Conservation (phyloP, 495 filamentous ascomycete genomes). For the Xylaria grammica region DNA sequence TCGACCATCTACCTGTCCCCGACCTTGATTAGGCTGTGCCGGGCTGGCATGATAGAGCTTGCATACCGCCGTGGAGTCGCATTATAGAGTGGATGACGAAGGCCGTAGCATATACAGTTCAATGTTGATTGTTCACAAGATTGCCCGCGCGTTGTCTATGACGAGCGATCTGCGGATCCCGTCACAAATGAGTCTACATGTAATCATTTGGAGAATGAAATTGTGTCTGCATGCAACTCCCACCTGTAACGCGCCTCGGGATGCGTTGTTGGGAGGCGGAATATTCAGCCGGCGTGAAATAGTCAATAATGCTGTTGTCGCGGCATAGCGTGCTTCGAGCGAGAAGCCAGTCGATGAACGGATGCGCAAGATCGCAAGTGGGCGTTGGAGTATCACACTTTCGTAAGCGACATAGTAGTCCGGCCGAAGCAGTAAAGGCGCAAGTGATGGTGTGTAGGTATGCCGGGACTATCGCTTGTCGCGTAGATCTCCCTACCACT, state of each 20-base stretch:
- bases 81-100: background rate
- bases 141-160: no score
- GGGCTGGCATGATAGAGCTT: background rate
- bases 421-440: background rate
- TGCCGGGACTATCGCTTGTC: background rate
- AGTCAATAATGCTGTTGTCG: background rate
- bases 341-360: background rate
- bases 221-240: background rate
- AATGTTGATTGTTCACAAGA: background rate
- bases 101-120: background rate
- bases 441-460: background rate
- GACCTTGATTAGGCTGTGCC: constrained; percentile 31
- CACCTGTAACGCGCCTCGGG: background rate
- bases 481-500: background rate
- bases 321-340: background rate
- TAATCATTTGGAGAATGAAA: background rate
- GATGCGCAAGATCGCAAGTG: background rate
- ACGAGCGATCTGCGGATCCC: no score
- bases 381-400: background rate
- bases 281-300: background rate
- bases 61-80: background rate
- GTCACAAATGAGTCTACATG: background rate
- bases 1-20: constrained; percentile 83
- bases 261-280: background rate
- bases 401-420: background rate